Conservation (phyloP, 73 alveolate genomes). For the Stentor coeruleus region DNA sequence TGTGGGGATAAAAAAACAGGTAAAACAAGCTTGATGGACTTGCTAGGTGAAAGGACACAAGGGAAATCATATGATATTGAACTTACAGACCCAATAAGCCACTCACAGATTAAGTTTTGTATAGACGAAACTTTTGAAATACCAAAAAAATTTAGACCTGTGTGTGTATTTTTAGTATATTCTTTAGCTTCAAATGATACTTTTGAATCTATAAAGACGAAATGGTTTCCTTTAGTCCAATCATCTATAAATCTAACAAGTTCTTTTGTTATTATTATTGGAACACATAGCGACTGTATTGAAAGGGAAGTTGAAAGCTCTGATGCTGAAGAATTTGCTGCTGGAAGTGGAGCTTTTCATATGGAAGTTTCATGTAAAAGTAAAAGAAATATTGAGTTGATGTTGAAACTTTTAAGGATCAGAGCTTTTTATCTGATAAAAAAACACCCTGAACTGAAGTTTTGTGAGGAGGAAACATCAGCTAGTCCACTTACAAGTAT, state of each 20-base stretch:
- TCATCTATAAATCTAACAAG: background rate
- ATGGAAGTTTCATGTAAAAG: slow-evolving; percentile 15
- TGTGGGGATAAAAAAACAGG: slow-evolving; percentile 4
- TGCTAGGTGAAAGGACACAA: too few relatives aligned
- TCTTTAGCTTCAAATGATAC: background rate
- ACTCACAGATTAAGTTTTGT: background rate
- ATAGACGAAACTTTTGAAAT: background rate
- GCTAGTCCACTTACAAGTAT: too few relatives aligned
- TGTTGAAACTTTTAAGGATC: slow-evolving; percentile 9
- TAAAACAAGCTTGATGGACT: background rate
- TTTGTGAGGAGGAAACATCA: background rate
- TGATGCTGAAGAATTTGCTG: slow-evolving; percentile 20
- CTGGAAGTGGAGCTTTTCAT: slow-evolving; percentile 25
- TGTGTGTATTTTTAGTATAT: background rate
- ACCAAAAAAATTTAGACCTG: background rate
- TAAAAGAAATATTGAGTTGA: slow-evolving; percentile 12
- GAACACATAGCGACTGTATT: slow-evolving; percentile 3
- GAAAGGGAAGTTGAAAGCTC: slow-evolving; percentile 7
- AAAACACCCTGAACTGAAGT: slow-evolving; percentile 16
- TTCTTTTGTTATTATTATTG: slow-evolving; percentile 11
- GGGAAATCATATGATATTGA: background rate
- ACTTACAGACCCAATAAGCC: background rate
- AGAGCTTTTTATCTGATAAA: slow-evolving; percentile 1
- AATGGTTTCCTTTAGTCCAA: background rate
- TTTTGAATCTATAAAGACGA: background rate